Evolutionary conservation across 129 eudicot species (phyloP).

Genomic region (Flaveria trinervia): DNA sequence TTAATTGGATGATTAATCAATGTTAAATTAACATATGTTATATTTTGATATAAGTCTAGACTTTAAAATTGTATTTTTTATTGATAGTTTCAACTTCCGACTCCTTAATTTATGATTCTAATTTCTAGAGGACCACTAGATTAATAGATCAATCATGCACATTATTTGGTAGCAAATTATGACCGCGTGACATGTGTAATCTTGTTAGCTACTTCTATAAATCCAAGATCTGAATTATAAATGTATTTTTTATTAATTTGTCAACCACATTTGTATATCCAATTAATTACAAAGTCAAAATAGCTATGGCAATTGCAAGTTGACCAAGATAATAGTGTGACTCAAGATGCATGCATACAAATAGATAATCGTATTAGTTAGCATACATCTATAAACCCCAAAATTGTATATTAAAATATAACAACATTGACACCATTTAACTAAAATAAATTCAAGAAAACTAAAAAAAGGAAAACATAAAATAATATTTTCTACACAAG

Average conservation of each 20-base stretch:
- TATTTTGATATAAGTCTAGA: not conserved
- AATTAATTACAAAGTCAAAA: conserved; percentile 33
- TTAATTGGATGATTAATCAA: not conserved
- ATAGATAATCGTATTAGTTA: not conserved
- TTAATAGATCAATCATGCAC: conserved; percentile 23
- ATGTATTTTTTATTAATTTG: not conserved
- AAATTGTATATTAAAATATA: conserved; percentile 4
- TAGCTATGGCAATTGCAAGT: conserved; percentile 17
- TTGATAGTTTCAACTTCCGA: conserved; percentile 24
- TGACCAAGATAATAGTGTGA: conserved; percentile 30
- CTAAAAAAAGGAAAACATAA: no score
- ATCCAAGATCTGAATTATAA: conserved; percentile 18
- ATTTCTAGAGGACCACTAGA: conserved; percentile 17
- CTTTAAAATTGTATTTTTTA: conserved; percentile 28
- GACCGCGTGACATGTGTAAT: conserved; percentile 28
- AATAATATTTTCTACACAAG: conserved; percentile 5
- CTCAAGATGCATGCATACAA: not conserved
- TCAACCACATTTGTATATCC: conserved; percentile 36
- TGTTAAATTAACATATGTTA: not conserved
- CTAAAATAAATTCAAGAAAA: not conserved
- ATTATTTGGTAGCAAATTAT: not conserved
- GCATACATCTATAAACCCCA: not conserved
- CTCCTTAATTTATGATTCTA: conserved; percentile 32
- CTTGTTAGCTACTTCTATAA: conserved; percentile 12
- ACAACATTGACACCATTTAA: not conserved